Percentiles rank a stretch among this genome's conserved stretches.
Evolutionary conservation across 2,329 filamentous ascomycete species (phyloP).

Genomic region (Beauveria rudraprayagi): DNA sequence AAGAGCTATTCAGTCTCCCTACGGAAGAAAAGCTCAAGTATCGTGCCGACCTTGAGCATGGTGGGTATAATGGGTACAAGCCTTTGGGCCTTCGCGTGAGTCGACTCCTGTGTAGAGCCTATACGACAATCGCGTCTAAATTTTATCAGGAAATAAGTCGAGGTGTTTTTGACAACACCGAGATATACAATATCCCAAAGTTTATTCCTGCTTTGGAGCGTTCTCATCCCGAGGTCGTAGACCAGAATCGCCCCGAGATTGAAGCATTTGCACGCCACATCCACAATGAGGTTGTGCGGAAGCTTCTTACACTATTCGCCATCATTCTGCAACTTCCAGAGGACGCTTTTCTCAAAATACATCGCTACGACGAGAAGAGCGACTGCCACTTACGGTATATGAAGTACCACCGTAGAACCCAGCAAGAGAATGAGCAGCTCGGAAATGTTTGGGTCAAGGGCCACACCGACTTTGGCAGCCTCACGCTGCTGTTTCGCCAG

Average conservation of each 20-base stretch:
- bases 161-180: too few relatives aligned
- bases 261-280: constrained; percentile 29
- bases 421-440: constrained; percentile 32
- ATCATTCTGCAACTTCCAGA: constrained; percentile 50
- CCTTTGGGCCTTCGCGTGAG: too few relatives aligned
- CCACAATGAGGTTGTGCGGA: constrained; percentile 23
- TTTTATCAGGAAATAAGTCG: too few relatives aligned
- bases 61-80: too few relatives aligned
- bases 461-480: constrained; percentile 48
- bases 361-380: neutral
- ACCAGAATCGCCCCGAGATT: constrained; percentile 15
- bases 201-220: too few relatives aligned
- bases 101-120: too few relatives aligned
- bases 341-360: constrained; percentile 31
- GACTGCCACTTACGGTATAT: neutral
- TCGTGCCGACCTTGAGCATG: too few relatives aligned
- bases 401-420: constrained; percentile 23
- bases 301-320: constrained; percentile 28
- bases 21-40: too few relatives aligned
- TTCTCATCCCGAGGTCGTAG: too few relatives aligned
- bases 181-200: too few relatives aligned
- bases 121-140: too few relatives aligned
- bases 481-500: constrained; percentile 51
- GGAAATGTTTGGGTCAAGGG: constrained; percentile 29
- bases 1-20: too few relatives aligned